These are phyloP conservation scores for Selaginella moellendorffii DNA, from an alignment of 75 land plant genomes.

Conservation along the genomic window DNA sequence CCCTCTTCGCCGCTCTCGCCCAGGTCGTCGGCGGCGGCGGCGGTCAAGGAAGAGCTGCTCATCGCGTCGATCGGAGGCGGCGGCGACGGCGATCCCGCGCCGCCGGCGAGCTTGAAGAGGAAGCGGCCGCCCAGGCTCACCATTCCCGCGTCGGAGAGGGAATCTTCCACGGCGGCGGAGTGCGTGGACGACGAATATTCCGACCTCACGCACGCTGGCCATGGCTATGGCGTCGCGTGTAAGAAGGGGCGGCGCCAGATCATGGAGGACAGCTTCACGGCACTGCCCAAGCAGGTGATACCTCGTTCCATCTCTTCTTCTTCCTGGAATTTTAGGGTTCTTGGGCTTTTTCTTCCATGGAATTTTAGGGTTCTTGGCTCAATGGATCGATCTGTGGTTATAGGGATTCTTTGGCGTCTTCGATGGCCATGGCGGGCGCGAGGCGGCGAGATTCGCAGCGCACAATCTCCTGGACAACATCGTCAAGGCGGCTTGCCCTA, in stretches of 20 bases:
- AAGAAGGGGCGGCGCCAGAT: slow-evolving; percentile 48
- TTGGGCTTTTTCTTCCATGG: too few relatives aligned
- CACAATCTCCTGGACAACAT: slow-evolving; percentile 40
- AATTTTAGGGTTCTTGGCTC: too few relatives aligned
- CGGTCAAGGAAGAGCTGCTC: too few relatives aligned
- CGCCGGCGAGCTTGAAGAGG: slow-evolving; percentile 62
- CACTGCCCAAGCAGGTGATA: too few relatives aligned
- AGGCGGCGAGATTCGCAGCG: slow-evolving; percentile 63
- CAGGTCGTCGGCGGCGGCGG: too few relatives aligned
- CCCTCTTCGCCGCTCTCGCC: too few relatives aligned
- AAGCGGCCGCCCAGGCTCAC: slow-evolving; percentile 55
- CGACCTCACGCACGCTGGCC: slow-evolving; percentile 13
- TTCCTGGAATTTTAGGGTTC: too few relatives aligned
- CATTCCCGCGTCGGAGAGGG: slow-evolving; percentile 33
- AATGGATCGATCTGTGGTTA: too few relatives aligned
- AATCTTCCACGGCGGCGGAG: background rate
- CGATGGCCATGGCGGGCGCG: slow-evolving; percentile 74
- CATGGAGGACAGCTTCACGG: slow-evolving; percentile 57
- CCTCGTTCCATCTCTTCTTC: too few relatives aligned
- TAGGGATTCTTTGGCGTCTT: slow-evolving; percentile 76
- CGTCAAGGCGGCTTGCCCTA: slow-evolving; percentile 19
- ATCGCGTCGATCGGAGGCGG: too few relatives aligned
- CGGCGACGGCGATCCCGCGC: too few relatives aligned
- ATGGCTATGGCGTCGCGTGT: slow-evolving; percentile 28
- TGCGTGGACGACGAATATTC: too few relatives aligned